These are phyloP conservation scores for Chytriomyces confervae DNA, from an alignment of 192 early-diverging fungal species.

Conservation along the genomic window DNA sequence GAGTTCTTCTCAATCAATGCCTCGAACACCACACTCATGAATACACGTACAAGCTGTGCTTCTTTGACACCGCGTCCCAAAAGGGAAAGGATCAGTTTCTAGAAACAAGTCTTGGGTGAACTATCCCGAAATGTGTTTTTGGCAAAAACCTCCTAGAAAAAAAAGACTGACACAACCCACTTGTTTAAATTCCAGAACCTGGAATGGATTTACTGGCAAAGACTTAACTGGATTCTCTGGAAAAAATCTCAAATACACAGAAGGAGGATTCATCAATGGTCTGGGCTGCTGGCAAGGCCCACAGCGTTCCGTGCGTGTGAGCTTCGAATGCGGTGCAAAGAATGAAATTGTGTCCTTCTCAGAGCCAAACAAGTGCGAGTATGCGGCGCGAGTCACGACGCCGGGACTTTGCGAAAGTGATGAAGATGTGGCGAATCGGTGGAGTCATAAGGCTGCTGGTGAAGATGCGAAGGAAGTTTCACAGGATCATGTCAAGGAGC, in stretches of 20 bases:
- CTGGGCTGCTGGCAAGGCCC: conserved; percentile 95
- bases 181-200: conserved; percentile 9
- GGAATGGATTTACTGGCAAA: conserved; percentile 25
- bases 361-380: conserved; percentile 96
- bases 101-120: conserved; percentile 57
- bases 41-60: conserved; percentile 77
- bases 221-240: conserved; percentile 28
- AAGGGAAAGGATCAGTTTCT: conserved; percentile 63
- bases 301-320: conserved; percentile 69
- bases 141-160: too few relatives aligned
- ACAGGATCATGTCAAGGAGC: too few relatives aligned
- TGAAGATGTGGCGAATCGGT: conserved; percentile 13
- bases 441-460: too few relatives aligned
- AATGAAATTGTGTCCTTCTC: conserved; percentile 71
- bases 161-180: too few relatives aligned
- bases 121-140: too few relatives aligned
- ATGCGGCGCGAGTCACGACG: conserved; percentile 71
- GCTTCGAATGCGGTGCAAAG: conserved; percentile 75
- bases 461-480: too few relatives aligned
- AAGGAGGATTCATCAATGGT: conserved; percentile 74
- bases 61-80: conserved; percentile 79
- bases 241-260: conserved; percentile 49
- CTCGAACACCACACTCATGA: conserved; percentile 69
- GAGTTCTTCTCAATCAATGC: conserved; percentile 65
- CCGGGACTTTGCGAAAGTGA: conserved; percentile 77